Conservation (phyloP, 345 rosid species). For the Brassica incana region DNA sequence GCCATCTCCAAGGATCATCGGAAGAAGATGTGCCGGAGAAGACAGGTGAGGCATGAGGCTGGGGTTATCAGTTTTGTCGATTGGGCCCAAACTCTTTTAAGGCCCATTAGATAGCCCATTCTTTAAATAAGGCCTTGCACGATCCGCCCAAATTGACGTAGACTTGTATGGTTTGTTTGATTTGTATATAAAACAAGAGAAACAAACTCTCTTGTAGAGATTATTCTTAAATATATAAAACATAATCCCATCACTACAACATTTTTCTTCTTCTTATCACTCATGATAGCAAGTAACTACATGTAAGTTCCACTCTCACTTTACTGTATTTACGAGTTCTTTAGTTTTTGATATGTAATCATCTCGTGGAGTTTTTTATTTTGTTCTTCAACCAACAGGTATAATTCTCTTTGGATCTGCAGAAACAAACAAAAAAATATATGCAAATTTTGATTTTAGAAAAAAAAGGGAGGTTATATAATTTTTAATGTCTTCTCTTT, state of each 20-base stretch:
- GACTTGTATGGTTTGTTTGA: neutral
- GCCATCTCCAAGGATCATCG: neutral
- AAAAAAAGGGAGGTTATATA: neutral
- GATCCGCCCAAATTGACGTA: neutral
- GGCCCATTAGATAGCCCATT: neutral
- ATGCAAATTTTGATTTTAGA: neutral
- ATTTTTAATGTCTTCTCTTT: neutral
- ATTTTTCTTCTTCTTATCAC: neutral
- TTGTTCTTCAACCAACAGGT: slow-evolving; percentile 13
- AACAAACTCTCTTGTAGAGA: neutral
- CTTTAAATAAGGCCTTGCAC: neutral
- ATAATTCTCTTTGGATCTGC: neutral
- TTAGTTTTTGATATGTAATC: neutral
- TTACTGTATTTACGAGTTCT: neutral
- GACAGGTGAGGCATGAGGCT: neutral
- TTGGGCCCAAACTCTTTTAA: neutral
- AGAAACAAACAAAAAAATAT: neutral
- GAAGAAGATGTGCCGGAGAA: slow-evolving; percentile 11
- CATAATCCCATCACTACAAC: neutral
- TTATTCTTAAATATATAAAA: neutral
- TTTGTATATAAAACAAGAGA: neutral
- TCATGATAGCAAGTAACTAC: slow-evolving; percentile 1
- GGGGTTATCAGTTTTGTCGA: neutral
- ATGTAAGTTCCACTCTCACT: neutral
- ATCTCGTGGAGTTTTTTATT: slow-evolving; percentile 23